Evolutionary conservation across 148 eudicot species (phyloP).

Genomic region (Fagopyrum homotropicum): DNA sequence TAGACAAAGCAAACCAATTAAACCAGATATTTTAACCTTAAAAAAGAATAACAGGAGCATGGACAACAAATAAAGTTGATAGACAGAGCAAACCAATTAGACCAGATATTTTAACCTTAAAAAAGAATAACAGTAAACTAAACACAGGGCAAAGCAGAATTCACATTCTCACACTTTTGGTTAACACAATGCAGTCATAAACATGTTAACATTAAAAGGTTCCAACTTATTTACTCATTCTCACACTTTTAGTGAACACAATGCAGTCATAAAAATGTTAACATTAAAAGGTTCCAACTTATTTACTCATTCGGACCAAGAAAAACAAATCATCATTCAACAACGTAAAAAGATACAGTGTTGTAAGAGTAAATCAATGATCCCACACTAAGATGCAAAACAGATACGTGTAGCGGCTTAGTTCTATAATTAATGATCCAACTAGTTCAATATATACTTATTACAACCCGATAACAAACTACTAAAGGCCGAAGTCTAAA

Average conservation of each 20-base stretch:
- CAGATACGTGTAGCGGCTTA: not conserved
- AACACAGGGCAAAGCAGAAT: not conserved
- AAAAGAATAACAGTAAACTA: not conserved
- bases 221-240: not conserved
- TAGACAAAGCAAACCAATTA: not conserved
- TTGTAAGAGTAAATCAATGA: not conserved
- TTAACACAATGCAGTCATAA: not conserved
- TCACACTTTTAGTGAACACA: not conserved
- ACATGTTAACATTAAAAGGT: not conserved
- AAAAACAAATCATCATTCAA: not conserved
- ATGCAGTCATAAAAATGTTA: not conserved
- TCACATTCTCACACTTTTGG: not conserved
- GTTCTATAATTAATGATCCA: not conserved
- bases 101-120: not conserved
- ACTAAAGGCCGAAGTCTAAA: not conserved
- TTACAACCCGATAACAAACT: not conserved
- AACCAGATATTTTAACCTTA: not conserved
- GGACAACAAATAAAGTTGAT: not conserved
- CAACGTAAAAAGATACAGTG: not conserved
- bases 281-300: not conserved
- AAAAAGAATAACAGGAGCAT: not conserved
- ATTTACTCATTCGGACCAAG: not conserved
- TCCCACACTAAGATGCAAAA: not conserved
- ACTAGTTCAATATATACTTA: not conserved
- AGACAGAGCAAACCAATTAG: not conserved